A percentile compares a stretch with the other conserved stretches of the same genome.
phyloP scores from a whole-genome alignment of 495 filamentous ascomycete species.

The Penicillium waksmanii region DNA sequence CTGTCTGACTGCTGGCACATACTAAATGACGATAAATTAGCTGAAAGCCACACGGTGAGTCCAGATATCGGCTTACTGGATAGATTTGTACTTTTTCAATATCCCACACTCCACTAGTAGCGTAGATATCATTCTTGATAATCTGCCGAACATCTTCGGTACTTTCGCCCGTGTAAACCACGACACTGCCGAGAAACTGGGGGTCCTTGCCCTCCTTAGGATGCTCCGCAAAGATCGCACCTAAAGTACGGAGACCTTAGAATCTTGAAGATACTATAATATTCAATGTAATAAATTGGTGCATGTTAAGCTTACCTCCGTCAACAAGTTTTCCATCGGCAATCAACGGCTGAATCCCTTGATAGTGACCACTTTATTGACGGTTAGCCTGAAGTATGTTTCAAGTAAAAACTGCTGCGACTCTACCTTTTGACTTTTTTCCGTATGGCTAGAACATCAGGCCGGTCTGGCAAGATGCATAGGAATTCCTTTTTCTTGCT shows the following conservation, averaged over 20 bases:
- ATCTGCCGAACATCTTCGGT: conserved; percentile 68
- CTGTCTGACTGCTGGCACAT: conserved; percentile 8
- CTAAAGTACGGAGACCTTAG: conserved; percentile 34
- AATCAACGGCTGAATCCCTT: conserved; percentile 26
- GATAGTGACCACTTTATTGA: conserved; percentile 18
- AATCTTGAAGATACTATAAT: background rate
- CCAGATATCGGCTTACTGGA: conserved; percentile 32
- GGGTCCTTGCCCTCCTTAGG: conserved; percentile 59
- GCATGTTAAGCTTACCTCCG: conserved; percentile 24
- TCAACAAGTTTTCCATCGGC: conserved; percentile 25
- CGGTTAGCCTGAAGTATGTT: background rate
- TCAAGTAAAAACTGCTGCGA: background rate
- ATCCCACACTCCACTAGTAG: conserved; percentile 75
- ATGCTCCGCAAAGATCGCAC: conserved; percentile 62
- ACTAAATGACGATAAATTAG: background rate
- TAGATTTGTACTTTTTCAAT: conserved; percentile 62
- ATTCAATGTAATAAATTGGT: background rate
- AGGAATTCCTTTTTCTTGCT: conserved; percentile 23
- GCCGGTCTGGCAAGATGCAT: conserved; percentile 29
- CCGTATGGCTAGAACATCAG: conserved; percentile 16
- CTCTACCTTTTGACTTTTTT: conserved; percentile 19
- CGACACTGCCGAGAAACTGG: conserved; percentile 65
- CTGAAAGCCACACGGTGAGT: background rate
- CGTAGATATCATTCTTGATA: conserved; percentile 71
- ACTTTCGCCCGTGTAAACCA: conserved; percentile 62